Evolutionary conservation across 2,329 filamentous ascomycete species (phyloP).

Genomic region (Sporothrix pallida): DNA sequence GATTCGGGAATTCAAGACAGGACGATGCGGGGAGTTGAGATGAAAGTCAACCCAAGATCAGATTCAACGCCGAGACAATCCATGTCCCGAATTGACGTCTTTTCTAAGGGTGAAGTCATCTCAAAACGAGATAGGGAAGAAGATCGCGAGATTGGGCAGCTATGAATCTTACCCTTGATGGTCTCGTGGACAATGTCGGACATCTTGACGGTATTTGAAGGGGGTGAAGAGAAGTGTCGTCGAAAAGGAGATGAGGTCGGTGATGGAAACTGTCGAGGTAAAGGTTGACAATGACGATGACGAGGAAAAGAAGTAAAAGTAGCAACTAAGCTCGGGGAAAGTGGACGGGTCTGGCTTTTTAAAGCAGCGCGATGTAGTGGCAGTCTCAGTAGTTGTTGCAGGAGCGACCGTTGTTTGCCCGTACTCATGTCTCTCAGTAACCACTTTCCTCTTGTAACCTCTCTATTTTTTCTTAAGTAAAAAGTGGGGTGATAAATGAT

Average conservation of each 20-base stretch:
- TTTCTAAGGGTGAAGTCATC: background rate
- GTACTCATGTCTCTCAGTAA: slow-evolving; percentile 21
- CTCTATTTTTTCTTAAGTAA: background rate
- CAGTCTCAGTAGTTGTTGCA: background rate
- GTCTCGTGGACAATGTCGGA: slow-evolving; percentile 75
- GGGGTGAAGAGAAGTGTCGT: slow-evolving; percentile 22
- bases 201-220: slow-evolving; percentile 56
- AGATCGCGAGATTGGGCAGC: slow-evolving; percentile 23
- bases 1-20: too few species aligned
- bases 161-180: slow-evolving; percentile 66
- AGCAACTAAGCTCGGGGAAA: slow-evolving; percentile 14
- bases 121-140: background rate
- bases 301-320: slow-evolving; percentile 8
- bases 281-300: slow-evolving; percentile 12
- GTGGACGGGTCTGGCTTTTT: slow-evolving; percentile 30
- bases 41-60: background rate
- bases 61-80: background rate
- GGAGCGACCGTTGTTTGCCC: slow-evolving; percentile 12
- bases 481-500: slow-evolving; percentile 23
- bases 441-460: slow-evolving; percentile 4
- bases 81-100: too few species aligned
- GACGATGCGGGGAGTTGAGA: too few species aligned
- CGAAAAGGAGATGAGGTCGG: slow-evolving; percentile 3
- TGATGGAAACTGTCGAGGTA: slow-evolving; percentile 11
- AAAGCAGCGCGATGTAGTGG: slow-evolving; percentile 23